A percentile compares a stretch with the other conserved stretches of the same genome.
Conservation (phyloP, 2,329 filamentous ascomycete species). For the Colletotrichum magnum region DNA sequence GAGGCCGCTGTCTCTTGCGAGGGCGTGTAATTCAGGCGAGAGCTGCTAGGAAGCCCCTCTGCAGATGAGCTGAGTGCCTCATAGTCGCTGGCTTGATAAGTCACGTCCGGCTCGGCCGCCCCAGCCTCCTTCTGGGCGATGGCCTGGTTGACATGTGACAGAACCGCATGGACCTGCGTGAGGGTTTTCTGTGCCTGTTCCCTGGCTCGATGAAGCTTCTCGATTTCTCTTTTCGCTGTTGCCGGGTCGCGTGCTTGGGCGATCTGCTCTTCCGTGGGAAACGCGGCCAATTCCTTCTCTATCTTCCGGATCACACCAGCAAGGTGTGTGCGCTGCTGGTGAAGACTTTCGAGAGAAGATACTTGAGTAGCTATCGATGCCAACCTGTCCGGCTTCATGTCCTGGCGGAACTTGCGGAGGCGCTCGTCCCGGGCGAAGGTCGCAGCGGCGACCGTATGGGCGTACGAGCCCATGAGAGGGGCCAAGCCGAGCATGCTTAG, state of each 20-base stretch:
- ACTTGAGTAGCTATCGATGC: neutral
- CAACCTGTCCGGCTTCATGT: slow-evolving; percentile 28
- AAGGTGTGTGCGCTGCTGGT: neutral
- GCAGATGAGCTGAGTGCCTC: slow-evolving; percentile 18
- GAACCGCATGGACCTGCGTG: neutral
- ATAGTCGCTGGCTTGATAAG: slow-evolving; percentile 22
- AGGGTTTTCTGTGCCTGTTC: neutral
- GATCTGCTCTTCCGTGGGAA: slow-evolving; percentile 11
- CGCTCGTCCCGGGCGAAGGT: slow-evolving; percentile 22
- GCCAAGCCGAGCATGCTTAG: slow-evolving; percentile 44
- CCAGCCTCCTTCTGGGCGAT: slow-evolving; percentile 10
- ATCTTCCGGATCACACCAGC: neutral
- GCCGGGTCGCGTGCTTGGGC: neutral
- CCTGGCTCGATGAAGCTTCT: neutral
- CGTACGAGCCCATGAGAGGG: slow-evolving; percentile 49
- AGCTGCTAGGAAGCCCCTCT: neutral
- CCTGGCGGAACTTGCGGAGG: slow-evolving; percentile 30
- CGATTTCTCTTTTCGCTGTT: neutral
- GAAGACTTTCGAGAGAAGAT: slow-evolving; percentile 5
- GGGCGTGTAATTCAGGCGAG: neutral
- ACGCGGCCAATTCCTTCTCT: slow-evolving; percentile 2
- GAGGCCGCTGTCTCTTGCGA: slow-evolving; percentile 18
- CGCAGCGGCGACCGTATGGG: slow-evolving; percentile 38
- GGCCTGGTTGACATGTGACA: slow-evolving; percentile 13
- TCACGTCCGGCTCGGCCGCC: neutral